A percentile compares a stretch with the other conserved stretches of the same genome.
Evolutionary conservation across 768 basidiomycete species (phyloP).

Genomic region (Mycena rebaudengoi): DNA sequence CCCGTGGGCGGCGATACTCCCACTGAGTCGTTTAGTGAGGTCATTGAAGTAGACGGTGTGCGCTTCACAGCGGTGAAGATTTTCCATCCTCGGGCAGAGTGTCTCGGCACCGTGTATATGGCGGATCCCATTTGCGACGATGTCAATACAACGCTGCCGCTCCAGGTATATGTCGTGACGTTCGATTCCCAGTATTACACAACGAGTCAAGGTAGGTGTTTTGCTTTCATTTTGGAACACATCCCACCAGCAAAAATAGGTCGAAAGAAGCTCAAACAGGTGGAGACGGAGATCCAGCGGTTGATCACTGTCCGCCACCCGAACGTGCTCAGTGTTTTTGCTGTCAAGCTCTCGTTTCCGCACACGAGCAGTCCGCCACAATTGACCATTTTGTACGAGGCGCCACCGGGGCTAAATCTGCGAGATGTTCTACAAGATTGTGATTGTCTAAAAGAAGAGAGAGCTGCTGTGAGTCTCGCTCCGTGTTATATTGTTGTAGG

Average conservation of each 20-base stretch:
- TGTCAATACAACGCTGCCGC: constrained; percentile 58
- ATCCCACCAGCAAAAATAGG: constrained; percentile 50
- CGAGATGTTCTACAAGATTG: constrained; percentile 82
- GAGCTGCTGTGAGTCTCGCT: constrained; percentile 68
- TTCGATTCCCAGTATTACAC: constrained; percentile 78
- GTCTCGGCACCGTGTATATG: constrained; percentile 71
- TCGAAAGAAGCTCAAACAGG: constrained; percentile 75
- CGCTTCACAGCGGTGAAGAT: constrained; percentile 72
- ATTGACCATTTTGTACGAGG: constrained; percentile 76
- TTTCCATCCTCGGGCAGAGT: constrained; percentile 76
- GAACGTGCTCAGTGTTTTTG: constrained; percentile 73
- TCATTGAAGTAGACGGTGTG: constrained; percentile 67
- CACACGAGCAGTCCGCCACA: constrained; percentile 58
- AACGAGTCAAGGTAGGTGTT: constrained; percentile 64
- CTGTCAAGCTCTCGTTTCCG: constrained; percentile 68
- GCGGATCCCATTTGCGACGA: constrained; percentile 83
- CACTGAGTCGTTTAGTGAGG: constrained; percentile 66
- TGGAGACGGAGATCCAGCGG: constrained; percentile 72
- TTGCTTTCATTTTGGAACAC: no score
- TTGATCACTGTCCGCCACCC: constrained; percentile 67
- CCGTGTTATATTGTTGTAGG: background rate
- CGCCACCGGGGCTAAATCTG: constrained; percentile 70
- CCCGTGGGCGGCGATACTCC: constrained; percentile 58
- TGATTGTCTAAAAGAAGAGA: constrained; percentile 75
- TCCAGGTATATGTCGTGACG: constrained; percentile 73